A percentile compares a stretch with the other conserved stretches of the same genome.
Evolutionary conservation across 176 grass and related monocot species (phyloP).

Genomic region (Oryza punctata): DNA sequence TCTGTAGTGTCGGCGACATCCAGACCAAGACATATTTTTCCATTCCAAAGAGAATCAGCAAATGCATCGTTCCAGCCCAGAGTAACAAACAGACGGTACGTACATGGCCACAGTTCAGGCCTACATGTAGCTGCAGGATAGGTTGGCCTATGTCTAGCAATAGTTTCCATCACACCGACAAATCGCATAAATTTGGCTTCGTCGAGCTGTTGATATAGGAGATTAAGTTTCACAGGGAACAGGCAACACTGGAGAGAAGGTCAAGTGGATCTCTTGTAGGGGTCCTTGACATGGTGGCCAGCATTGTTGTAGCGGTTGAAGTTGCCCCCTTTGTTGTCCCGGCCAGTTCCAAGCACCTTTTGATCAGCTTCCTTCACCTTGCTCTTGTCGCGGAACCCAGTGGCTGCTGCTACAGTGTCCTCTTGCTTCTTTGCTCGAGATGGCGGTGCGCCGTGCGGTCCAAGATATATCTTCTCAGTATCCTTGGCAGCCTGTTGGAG

Average conservation of each 20-base stretch:
- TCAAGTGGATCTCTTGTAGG: conserved; percentile 60
- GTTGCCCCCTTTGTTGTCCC: conserved; percentile 55
- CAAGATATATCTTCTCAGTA: conserved; percentile 80
- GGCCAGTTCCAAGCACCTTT: conserved; percentile 48
- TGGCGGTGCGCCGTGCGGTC: conserved; percentile 81
- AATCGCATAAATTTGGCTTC: not conserved
- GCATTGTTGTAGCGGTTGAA: conserved; percentile 47
- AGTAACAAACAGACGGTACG: not conserved
- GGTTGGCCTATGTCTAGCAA: not conserved
- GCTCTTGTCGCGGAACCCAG: conserved; percentile 57
- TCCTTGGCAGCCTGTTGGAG: conserved; percentile 54
- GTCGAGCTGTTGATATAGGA: not conserved
- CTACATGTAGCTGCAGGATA: conserved; percentile 9
- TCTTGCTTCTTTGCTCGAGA: conserved; percentile 71
- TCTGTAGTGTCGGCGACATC: not conserved
- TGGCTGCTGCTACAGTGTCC: conserved; percentile 23
- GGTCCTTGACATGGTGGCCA: conserved; percentile 50
- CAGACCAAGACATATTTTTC: not conserved
- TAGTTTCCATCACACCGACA: not conserved
- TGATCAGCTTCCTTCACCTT: conserved; percentile 65
- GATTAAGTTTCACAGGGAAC: conserved; percentile 17
- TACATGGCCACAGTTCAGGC: conserved; percentile 2
- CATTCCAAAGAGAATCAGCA: not conserved
- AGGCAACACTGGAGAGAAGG: not conserved
- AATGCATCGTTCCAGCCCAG: not conserved